Base-by-base conservation (phyloP, 257 asterid species). In the Penstemon newberryi region DNA sequence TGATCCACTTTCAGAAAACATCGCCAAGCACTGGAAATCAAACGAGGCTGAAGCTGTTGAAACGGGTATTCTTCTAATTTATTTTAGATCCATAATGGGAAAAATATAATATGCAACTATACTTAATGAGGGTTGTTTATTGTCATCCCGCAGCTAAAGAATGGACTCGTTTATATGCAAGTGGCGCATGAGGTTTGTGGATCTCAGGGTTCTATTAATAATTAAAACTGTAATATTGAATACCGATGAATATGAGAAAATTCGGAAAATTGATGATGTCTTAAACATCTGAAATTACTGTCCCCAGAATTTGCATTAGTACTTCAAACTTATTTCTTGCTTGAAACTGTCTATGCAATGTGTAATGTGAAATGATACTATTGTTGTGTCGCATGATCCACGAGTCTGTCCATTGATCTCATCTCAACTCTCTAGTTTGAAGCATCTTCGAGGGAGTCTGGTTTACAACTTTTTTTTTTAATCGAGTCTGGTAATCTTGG, bases 21-120 rank as follows among this genome's bases (percentile, higher is more conserved):
- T 94, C 70, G 99, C 99, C 7, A 94, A 94, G 81, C 99, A 94
- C 75, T 94, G 99, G 99, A 94, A 94, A 81, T 52, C 96, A 8
- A 94, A 94, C 40, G 99, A 94, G 78, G 96, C 78, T 41, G 99
- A 94, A 81, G 99, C 99, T 67, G 99, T 94, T 6, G 99, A 91
- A 83, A 94, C 99, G 11, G 99, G 99, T 94, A 67, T 44, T 66
- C 46, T 66, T 65, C 42, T 1, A 50, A 19, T 62, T 15, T 11
- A 19, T 60, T 70, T 37, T 58, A 9, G 15, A 54, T 33, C 47
- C 72, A 40, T 63, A 39, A 18, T 41, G 44, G 37, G 42, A 69
- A 46, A 8, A 12, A 41, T 7, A 3, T 50, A 8, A 13, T 69
- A 5, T 50, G 33, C 11, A 36, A 38, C 12, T 45, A 25, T 25